A percentile compares a stretch with the other conserved stretches of the same genome.
These are phyloP conservation scores for Candida sojae DNA, from an alignment of 1,139 yeast genomes.

Conservation along the genomic window DNA sequence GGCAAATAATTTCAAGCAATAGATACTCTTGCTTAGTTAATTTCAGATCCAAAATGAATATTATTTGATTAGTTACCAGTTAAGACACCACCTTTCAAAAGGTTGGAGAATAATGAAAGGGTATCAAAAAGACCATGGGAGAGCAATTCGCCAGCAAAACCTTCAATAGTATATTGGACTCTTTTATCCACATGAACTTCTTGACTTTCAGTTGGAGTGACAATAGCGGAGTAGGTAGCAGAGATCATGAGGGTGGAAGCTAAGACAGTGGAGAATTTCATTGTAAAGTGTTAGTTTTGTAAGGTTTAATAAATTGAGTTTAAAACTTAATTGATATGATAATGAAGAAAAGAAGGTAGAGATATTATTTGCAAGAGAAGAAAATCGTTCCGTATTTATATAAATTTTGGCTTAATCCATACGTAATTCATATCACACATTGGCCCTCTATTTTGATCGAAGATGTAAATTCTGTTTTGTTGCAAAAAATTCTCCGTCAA, in stretches of 20 bases:
- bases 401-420: neutral
- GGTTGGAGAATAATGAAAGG: conserved; percentile 1
- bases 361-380: neutral
- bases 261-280: conserved; percentile 5
- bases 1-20: neutral
- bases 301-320: neutral
- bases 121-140: conserved; percentile 6
- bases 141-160: conserved; percentile 5
- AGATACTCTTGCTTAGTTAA: neutral
- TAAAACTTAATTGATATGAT: neutral
- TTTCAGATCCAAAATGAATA: neutral
- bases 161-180: conserved; percentile 5
- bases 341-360: neutral
- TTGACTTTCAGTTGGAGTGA: conserved; percentile 4
- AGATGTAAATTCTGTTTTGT: neutral
- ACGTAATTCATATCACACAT: neutral
- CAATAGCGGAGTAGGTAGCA: conserved; percentile 4
- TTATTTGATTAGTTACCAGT: neutral
- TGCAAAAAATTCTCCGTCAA: neutral
- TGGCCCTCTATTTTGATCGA: neutral
- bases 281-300: neutral
- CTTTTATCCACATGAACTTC: conserved; percentile 2
- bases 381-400: neutral
- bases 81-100: conserved; percentile 6
- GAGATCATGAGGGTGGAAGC: conserved; percentile 5